Base-by-base conservation (phyloP, 2,329 filamentous ascomycete species). In the Sarocladiaceae sp. region DNA sequence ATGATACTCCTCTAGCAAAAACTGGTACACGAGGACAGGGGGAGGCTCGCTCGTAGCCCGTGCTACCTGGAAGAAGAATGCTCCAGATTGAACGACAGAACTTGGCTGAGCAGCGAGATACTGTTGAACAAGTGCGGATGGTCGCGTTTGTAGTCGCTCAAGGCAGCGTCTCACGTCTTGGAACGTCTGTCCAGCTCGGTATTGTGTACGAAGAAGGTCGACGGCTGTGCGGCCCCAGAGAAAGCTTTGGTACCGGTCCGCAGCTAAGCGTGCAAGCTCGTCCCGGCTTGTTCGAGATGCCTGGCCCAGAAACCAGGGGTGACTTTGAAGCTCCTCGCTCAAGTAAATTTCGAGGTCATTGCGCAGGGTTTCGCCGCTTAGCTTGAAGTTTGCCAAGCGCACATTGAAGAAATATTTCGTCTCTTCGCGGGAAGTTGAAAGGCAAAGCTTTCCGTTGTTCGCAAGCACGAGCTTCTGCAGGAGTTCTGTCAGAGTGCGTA, bases 261-360 rank as follows among this genome's bases (percentile, higher is more conserved):
- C n/a, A 12, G 28, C 18, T 13, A 17, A 15, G 12, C 25, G 26
- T 3, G 44, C 44, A 12, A 48, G 6, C 22, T 33, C 44, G 17
- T 2, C 12, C 5, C n/a, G 44, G 4, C 23, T n/a, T 6, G 44
- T 18, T 18, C 6, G 8, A 4, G 44, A 33, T 15, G 25, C 22
- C 5, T 29, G 22, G 4, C 23, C 25, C 22, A 17, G 22, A 12
- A 13, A 33, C 25, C 26, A 33, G 15, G 40, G 22, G 4, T 23
- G 22, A 28, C 26, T 23, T 22, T 20, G 4, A 11, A 48, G 28
- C 10, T 17, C 4, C 5, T 20, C 17, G 7, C 6, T 4, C 4
- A 48, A n/a, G 17, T 18, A 48, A 17, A 48, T 17, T 22, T 48
- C 44, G 18, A 48, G 44, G 28, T 48, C 44, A 8, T 33, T 29